A percentile compares a stretch with the other conserved stretches of the same genome.
These are phyloP conservation scores for Kodamaea restingae DNA, from an alignment of 805 yeast genomes.

Conservation along the genomic window DNA sequence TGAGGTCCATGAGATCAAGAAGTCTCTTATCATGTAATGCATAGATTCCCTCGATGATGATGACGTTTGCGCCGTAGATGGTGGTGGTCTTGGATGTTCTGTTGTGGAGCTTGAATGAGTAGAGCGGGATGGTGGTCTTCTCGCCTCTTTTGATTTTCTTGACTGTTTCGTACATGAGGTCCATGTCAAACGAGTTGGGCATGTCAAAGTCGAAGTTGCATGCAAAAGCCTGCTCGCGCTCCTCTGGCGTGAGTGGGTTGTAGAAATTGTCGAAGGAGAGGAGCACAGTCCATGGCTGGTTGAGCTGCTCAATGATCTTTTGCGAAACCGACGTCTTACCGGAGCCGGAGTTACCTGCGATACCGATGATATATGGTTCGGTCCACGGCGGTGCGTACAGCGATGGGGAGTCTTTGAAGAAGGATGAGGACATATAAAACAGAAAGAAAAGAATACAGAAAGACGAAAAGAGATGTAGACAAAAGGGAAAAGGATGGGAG, in stretches of 20 bases:
- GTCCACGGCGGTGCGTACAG: constrained; percentile 41
- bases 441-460: neutral
- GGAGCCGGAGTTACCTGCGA: constrained; percentile 56
- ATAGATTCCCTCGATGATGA: constrained; percentile 87
- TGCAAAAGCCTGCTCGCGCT: constrained; percentile 58
- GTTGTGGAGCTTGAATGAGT: constrained; percentile 69
- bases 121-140: constrained; percentile 39
- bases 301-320: constrained; percentile 65
- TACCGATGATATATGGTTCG: constrained; percentile 46
- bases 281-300: constrained; percentile 93
- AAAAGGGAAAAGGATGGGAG: neutral
- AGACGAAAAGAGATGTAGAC: too few species aligned
- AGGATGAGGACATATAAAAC: neutral
- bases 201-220: constrained; percentile 82
- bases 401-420: constrained; percentile 6
- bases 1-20: constrained; percentile 74
- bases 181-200: constrained; percentile 82
- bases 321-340: constrained; percentile 94
- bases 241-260: constrained; percentile 61
- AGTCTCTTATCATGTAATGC: constrained; percentile 71
- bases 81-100: constrained; percentile 61
- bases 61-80: constrained; percentile 90
- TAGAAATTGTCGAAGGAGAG: constrained; percentile 90
- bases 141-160: constrained; percentile 64
- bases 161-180: constrained; percentile 61